Base-by-base conservation (phyloP, 148 eudicot species). In the Rhododendron kiyosumense region DNA sequence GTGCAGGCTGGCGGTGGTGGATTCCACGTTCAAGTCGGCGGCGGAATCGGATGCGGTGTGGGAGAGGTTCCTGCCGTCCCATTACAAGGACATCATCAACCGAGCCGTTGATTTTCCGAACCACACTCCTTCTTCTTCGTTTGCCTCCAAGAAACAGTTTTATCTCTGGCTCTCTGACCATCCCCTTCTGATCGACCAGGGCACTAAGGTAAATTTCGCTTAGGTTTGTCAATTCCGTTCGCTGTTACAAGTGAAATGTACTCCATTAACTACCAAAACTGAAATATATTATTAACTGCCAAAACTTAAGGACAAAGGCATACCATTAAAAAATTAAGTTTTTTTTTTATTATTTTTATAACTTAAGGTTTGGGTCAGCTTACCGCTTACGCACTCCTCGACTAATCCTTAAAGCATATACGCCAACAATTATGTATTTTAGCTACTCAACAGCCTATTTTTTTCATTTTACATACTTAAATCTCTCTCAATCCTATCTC, bases 131-230 rank as follows among this genome's bases (percentile, higher is more conserved):
- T 9, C n/a, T n/a, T n/a, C 18, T 0, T 18, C 88, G 78, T 84
- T 85, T 14, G 75, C 67, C 1, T 84, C 92, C 14, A 92, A 89
- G 81, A 94, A 90, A 87, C 86, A 93, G 1, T 84, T 93, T 1
- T 95, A 88, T 59, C 86, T 89, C 46, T 88, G 83, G 59, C 94
- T 95, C 1, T 92, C 79, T 38, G 83, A 88, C 36, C 76, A 82
- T 28, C 92, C 93, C 61, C 84, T 94, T 8, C 85, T 94, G 83
- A 85, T 95, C 77, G 93, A 95, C 69, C 89, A 77, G 4, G 93
- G 92, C 49, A 84, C 88, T 10, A 87, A 88, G n/a, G n/a, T n/a
- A n/a, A n/a, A n/a, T n/a, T n/a, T n/a, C 1, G 34, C 28, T 20
- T 61, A 22, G 18, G 48, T 15, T 81, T 69, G 10, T 83, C 48